Conservation (phyloP, 495 filamentous ascomycete species). For the Penicillium paxilli region DNA sequence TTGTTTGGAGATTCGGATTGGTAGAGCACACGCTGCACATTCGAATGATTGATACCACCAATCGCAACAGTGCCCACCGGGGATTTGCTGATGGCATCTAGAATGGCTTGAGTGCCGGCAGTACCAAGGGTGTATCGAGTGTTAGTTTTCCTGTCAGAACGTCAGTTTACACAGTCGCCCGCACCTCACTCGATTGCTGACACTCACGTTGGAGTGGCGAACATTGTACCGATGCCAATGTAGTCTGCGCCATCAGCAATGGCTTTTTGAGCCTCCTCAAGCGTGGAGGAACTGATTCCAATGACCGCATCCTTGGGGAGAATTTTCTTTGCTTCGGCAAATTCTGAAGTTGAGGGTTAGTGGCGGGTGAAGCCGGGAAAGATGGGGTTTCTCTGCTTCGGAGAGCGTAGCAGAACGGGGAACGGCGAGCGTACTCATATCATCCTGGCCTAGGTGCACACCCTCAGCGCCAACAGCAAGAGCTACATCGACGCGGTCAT, state of each 20-base stretch:
- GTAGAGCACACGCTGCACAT: slow-evolving; percentile 70
- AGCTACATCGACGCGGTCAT: slow-evolving; percentile 93
- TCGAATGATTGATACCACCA: slow-evolving; percentile 81
- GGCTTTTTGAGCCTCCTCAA: slow-evolving; percentile 66
- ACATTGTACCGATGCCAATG: slow-evolving; percentile 84
- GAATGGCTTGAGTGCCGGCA: slow-evolving; percentile 70
- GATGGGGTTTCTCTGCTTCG: not conserved
- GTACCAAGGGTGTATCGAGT: slow-evolving; percentile 82
- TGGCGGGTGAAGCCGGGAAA: not conserved
- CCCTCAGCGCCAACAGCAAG: slow-evolving; percentile 84
- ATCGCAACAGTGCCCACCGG: slow-evolving; percentile 73
- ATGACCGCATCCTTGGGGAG: slow-evolving; percentile 72
- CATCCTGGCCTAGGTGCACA: slow-evolving; percentile 93
- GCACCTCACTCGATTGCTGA: not conserved
- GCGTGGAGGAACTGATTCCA: slow-evolving; percentile 69
- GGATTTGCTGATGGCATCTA: slow-evolving; percentile 50
- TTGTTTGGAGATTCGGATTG: slow-evolving; percentile 56
- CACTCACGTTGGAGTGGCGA: slow-evolving; percentile 74
- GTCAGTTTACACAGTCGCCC: slow-evolving; percentile 8
- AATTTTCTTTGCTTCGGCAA: slow-evolving; percentile 65
- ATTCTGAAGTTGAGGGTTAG: slow-evolving; percentile 2
- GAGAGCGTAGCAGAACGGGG: no score
- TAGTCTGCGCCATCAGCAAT: slow-evolving; percentile 77
- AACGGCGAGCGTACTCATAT: slow-evolving; percentile 62
- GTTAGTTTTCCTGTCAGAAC: slow-evolving; percentile 52